Conservation (phyloP, 2,329 filamentous ascomycete species). For the Aspergillus eucalypticola region DNA sequence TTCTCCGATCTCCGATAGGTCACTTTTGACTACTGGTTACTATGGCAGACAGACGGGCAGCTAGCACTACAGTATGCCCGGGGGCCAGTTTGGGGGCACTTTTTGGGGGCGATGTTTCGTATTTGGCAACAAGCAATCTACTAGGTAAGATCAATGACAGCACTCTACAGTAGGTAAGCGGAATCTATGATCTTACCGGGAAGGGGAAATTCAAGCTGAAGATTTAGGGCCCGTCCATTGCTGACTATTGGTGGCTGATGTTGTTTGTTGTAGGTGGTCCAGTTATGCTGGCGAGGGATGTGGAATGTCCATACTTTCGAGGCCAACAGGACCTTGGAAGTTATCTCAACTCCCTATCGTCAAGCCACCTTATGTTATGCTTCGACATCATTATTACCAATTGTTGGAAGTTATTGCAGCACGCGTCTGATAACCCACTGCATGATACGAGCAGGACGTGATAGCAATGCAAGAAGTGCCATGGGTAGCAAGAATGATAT, state of each 20-base stretch:
- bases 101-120: background rate
- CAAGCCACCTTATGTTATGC: background rate
- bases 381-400: background rate
- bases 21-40: background rate
- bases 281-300: conserved; percentile 24
- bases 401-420: background rate
- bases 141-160: background rate
- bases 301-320: conserved; percentile 16
- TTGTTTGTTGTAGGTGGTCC: background rate
- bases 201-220: background rate
- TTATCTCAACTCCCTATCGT: background rate
- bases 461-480: background rate
- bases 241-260: background rate
- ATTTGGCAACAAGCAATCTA: background rate
- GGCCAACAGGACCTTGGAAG: background rate
- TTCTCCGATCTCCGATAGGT: background rate
- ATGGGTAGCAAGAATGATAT: background rate
- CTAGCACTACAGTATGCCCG: background rate
- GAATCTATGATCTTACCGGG: background rate
- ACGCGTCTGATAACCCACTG: background rate
- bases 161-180: background rate
- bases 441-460: background rate
- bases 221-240: background rate
- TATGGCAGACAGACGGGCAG: background rate
- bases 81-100: background rate